A percentile compares a stretch with the other conserved stretches of the same genome.
Evolutionary conservation across 306 rosid genomes (phyloP).

Genomic region (Delonix regia): DNA sequence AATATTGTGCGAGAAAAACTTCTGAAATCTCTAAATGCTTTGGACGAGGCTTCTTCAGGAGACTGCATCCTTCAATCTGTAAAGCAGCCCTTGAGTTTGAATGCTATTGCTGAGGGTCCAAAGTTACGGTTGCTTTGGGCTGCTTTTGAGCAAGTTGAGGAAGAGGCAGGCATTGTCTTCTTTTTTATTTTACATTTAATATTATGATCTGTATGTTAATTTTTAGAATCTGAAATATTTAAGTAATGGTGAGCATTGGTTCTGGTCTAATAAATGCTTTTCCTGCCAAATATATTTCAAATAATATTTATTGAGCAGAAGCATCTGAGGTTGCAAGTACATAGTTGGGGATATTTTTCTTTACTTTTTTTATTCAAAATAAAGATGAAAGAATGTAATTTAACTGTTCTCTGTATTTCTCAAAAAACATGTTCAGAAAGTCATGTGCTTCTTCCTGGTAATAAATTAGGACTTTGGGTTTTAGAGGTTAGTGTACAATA

Average conservation of each 20-base stretch:
- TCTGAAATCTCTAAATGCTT: constrained; percentile 66
- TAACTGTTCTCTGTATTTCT: constrained; percentile 17
- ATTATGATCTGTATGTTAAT: constrained; percentile 18
- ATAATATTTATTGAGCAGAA: neutral
- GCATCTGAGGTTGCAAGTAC: constrained; percentile 14
- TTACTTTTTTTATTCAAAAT: constrained; percentile 21
- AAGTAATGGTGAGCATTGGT: constrained; percentile 17
- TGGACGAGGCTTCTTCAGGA: constrained; percentile 58
- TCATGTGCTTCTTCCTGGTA: constrained; percentile 17
- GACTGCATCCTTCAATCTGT: constrained; percentile 48
- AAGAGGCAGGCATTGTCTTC: constrained; percentile 69
- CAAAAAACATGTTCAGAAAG: neutral
- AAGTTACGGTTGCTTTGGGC: constrained; percentile 85
- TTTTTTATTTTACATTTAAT: constrained; percentile 39
- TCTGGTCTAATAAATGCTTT: constrained; percentile 23
- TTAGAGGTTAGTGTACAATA: neutral
- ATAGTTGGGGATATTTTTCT: constrained; percentile 21
- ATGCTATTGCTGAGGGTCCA: constrained; percentile 85
- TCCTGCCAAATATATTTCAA: constrained; percentile 25
- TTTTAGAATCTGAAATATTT: constrained; percentile 27
- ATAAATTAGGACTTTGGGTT: constrained; percentile 15
- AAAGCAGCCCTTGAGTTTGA: constrained; percentile 75
- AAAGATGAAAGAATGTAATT: constrained; percentile 1
- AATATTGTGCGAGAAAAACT: constrained; percentile 74
- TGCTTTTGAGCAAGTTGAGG: constrained; percentile 76